A percentile compares a stretch with the other conserved stretches of the same genome.
Evolutionary conservation across 208 protist genomes (phyloP).

Genomic region (Endotrypanum monterogeii): DNA sequence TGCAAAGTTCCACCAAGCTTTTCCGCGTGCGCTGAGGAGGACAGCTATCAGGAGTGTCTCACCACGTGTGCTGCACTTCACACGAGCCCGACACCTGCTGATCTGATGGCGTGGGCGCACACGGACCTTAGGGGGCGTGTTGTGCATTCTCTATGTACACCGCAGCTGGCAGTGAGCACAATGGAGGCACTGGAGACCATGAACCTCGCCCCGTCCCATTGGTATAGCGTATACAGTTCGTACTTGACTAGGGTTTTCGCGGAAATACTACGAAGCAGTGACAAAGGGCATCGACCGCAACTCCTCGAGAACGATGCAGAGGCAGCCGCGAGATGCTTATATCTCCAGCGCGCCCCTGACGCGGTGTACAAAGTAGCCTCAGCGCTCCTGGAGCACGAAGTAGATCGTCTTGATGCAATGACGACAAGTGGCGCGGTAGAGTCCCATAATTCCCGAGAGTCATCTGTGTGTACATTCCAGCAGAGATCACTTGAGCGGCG

Average conservation of each 20-base stretch:
- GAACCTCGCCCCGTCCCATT: constrained; percentile 13
- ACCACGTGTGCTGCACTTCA: constrained; percentile 27
- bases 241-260: constrained; percentile 14
- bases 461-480: constrained; percentile 42
- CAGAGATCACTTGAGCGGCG: constrained; percentile 28
- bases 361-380: constrained; percentile 27
- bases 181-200: constrained; percentile 48
- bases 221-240: constrained; percentile 25
- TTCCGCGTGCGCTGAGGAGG: background rate
- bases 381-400: constrained; percentile 33
- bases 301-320: constrained; percentile 35
- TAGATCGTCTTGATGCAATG: constrained; percentile 36
- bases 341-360: constrained; percentile 15
- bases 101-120: constrained; percentile 16
- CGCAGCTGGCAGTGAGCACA: constrained; percentile 36
- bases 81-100: background rate
- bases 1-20: too few species aligned
- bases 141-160: constrained; percentile 48
- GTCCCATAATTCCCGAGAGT: background rate
- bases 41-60: constrained; percentile 22
- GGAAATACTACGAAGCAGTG: constrained; percentile 5
- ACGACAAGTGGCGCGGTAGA: constrained; percentile 9
- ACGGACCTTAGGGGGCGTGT: background rate
- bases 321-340: constrained; percentile 29
- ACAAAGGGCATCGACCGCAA: background rate